Conservation (phyloP, 495 filamentous ascomycete genomes). For the Aspergillus avenaceus region DNA sequence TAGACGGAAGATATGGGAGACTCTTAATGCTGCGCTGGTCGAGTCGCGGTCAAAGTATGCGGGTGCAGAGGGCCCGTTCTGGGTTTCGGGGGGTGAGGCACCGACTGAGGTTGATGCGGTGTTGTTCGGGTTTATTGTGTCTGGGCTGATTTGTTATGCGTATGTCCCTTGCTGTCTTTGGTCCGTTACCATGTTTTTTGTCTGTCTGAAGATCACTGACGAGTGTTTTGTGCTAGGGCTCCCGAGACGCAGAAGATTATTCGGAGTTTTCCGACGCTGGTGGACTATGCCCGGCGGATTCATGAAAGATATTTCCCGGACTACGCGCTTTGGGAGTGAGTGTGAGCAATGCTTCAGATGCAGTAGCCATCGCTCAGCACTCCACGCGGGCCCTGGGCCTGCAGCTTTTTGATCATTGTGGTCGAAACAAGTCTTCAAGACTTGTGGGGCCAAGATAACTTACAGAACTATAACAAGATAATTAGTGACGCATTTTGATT, state of each 20-base stretch:
- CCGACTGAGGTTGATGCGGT: constrained; percentile 56
- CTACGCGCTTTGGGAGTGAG: constrained; percentile 39
- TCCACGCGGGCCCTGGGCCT: no score
- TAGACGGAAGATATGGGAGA: constrained; percentile 50
- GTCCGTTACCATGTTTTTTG: neutral
- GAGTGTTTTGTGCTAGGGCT: constrained; percentile 24
- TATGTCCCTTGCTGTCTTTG: constrained; percentile 31
- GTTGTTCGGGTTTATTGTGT: constrained; percentile 54
- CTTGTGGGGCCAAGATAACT: no score
- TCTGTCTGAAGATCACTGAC: neutral
- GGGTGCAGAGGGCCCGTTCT: constrained; percentile 40
- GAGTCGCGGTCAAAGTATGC: constrained; percentile 10
- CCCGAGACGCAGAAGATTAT: constrained; percentile 44
- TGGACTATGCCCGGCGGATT: constrained; percentile 56
- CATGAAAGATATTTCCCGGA: constrained; percentile 57
- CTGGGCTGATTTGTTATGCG: constrained; percentile 47
- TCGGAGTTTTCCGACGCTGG: constrained; percentile 39
- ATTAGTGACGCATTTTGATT: no score
- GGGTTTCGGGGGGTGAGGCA: constrained; percentile 48
- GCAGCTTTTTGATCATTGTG: no score
- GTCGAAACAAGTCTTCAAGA: no score
- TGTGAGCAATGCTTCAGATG: no score
- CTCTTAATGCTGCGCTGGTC: constrained; percentile 36
- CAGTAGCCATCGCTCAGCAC: no score
- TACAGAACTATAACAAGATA: no score